Percentiles rank a stretch among this genome's conserved stretches.
Conservation (phyloP, 345 rosid genomes). For the Acer saccharum region DNA sequence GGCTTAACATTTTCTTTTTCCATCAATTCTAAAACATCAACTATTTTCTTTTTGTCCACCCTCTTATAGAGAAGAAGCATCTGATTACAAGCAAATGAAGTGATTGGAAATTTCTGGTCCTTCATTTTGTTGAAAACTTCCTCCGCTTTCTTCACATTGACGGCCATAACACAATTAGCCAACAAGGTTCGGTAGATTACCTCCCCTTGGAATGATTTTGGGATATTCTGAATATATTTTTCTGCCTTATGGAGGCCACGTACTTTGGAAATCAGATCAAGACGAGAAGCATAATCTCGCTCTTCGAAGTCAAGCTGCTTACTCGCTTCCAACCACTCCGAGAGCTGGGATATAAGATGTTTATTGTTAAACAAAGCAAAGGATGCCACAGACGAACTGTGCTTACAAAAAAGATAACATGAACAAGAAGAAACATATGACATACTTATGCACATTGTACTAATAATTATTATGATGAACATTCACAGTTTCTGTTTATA, state of each 20-base stretch:
- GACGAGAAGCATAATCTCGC: conserved; percentile 81
- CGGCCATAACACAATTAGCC: conserved; percentile 58
- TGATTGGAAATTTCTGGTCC: conserved; percentile 63
- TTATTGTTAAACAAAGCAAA: neutral
- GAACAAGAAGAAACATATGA: neutral
- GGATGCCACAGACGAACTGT: too few species aligned
- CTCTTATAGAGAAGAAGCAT: conserved; percentile 88
- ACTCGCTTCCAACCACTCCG: conserved; percentile 85
- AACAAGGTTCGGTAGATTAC: conserved; percentile 69
- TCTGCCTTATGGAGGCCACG: conserved; percentile 76
- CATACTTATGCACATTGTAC: neutral
- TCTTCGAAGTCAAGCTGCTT: conserved; percentile 55
- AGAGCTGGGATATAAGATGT: conserved; percentile 51
- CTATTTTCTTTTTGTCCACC: conserved; percentile 80
- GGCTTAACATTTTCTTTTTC: conserved; percentile 94
- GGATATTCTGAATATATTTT: conserved; percentile 59
- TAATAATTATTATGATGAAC: neutral
- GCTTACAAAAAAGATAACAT: neutral
- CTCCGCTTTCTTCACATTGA: conserved; percentile 69
- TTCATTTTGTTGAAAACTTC: conserved; percentile 82
- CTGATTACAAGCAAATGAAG: conserved; percentile 87
- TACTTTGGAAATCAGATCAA: conserved; percentile 76
- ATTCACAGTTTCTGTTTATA: conserved; percentile 1
- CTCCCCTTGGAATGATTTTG: conserved; percentile 73
- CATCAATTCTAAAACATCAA: conserved; percentile 83